phyloP scores from a whole-genome alignment of 1,284 basidiomycete species.

The Hemileia vastatrix region DNA sequence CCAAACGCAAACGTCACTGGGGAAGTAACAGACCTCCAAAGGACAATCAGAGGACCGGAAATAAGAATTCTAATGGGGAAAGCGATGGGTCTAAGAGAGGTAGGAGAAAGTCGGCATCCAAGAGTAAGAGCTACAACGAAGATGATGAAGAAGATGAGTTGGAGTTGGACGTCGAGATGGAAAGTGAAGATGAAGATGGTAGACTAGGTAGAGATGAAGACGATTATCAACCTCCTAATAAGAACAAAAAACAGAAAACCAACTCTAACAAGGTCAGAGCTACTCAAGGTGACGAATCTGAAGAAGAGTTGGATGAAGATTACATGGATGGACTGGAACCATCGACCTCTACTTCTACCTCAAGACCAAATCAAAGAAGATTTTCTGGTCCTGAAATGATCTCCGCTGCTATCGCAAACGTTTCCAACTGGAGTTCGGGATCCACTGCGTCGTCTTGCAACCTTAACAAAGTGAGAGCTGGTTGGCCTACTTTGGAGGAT shows the following conservation, averaged over 20 bases:
- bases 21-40: conserved; percentile 25
- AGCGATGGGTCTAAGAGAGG: not conserved
- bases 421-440: not conserved
- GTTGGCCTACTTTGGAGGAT: not conserved
- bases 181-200: conserved; percentile 3
- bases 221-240: not conserved
- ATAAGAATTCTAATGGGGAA: not conserved
- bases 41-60: not conserved
- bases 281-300: not conserved
- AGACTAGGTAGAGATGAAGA: not conserved
- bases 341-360: not conserved
- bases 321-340: too few species aligned
- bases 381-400: not conserved
- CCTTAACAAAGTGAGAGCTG: not conserved
- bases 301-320: not conserved
- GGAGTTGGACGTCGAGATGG: not conserved
- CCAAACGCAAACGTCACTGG: conserved; percentile 26
- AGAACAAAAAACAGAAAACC: not conserved
- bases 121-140: not conserved
- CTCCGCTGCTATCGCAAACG: not conserved
- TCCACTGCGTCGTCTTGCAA: not conserved
- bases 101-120: not conserved
- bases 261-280: not conserved
- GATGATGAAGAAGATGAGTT: not conserved
- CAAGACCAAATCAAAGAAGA: not conserved